Evolutionary conservation across 1,284 basidiomycete genomes (phyloP).

Genomic region (Phlebopus sp.): DNA sequence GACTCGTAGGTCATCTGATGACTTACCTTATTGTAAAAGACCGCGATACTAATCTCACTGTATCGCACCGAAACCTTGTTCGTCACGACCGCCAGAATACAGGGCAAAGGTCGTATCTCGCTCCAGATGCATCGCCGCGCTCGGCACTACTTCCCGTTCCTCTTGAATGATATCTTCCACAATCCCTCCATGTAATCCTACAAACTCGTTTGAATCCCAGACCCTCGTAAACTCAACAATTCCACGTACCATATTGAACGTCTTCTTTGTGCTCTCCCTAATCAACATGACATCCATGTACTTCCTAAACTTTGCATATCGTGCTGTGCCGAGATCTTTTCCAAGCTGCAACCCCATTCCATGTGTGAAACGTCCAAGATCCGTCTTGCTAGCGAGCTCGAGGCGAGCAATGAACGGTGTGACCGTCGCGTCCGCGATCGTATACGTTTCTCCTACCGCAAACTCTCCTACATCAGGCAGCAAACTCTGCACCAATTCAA

Average conservation of each 20-base stretch:
- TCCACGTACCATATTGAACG: constrained; percentile 39
- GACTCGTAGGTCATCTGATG: no score
- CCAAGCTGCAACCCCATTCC: constrained; percentile 40
- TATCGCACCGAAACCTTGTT: no score
- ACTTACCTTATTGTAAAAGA: no score
- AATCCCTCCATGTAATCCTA: neutral
- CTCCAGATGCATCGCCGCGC: no score
- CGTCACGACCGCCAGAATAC: no score
- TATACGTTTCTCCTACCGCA: constrained; percentile 36
- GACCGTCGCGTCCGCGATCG: constrained; percentile 54
- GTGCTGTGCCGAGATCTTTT: constrained; percentile 34
- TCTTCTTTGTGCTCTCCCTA: constrained; percentile 48
- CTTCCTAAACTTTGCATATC: constrained; percentile 42
- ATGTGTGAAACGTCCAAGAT: constrained; percentile 40
- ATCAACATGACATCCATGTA: constrained; percentile 42
- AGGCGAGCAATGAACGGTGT: constrained; percentile 46
- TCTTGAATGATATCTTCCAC: neutral
- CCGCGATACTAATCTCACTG: no score
- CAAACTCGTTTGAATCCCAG: neutral
- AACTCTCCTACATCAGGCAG: constrained; percentile 29
- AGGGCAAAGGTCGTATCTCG: no score
- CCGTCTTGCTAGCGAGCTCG: constrained; percentile 41
- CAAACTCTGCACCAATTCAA: constrained; percentile 33
- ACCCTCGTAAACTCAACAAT: neutral
- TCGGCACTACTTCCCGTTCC: neutral